Evolutionary conservation across 2,329 filamentous ascomycete genomes (phyloP).

Genomic region (Penicillium aurantiogriseum): DNA sequence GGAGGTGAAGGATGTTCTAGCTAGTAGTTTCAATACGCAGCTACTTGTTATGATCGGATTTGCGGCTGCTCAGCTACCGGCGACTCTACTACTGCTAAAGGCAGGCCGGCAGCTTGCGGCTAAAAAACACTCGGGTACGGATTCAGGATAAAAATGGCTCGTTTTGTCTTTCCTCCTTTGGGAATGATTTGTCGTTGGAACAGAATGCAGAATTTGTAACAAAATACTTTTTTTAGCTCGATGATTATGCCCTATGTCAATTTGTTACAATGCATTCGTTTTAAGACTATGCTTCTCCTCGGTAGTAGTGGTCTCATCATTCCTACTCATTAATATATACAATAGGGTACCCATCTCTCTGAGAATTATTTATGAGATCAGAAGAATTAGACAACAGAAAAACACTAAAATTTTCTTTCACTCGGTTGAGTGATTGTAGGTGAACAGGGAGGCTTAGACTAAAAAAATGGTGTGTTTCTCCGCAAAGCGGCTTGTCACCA

Average conservation of each 20-base stretch:
- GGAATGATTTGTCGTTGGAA: background rate
- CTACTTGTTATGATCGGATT: slow-evolving; percentile 28
- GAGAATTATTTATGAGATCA: too few relatives aligned
- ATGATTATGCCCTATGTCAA: background rate
- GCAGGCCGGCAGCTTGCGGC: slow-evolving; percentile 19
- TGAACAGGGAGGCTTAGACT: background rate
- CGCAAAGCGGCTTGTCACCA: slow-evolving; percentile 10
- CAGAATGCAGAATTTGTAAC: background rate
- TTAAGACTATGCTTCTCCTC: too few relatives aligned
- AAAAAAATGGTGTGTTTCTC: slow-evolving; percentile 9
- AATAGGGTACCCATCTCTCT: too few relatives aligned
- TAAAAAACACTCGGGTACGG: background rate
- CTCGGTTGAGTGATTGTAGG: background rate
- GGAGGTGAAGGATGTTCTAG: slow-evolving; percentile 19
- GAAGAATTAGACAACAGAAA: background rate
- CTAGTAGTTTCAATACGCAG: slow-evolving; percentile 23
- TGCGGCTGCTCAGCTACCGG: slow-evolving; percentile 23
- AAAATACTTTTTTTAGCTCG: background rate
- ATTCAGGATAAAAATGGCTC: background rate
- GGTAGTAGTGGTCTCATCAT: too few relatives aligned
- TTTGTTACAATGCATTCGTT: background rate
- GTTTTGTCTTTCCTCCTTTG: background rate
- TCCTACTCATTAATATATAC: background rate
- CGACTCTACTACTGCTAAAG: slow-evolving; percentile 21
- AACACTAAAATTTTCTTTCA: background rate